Evolutionary conservation across 1,284 basidiomycete species (phyloP).

Genomic region (Phaffia rhodozyma): DNA sequence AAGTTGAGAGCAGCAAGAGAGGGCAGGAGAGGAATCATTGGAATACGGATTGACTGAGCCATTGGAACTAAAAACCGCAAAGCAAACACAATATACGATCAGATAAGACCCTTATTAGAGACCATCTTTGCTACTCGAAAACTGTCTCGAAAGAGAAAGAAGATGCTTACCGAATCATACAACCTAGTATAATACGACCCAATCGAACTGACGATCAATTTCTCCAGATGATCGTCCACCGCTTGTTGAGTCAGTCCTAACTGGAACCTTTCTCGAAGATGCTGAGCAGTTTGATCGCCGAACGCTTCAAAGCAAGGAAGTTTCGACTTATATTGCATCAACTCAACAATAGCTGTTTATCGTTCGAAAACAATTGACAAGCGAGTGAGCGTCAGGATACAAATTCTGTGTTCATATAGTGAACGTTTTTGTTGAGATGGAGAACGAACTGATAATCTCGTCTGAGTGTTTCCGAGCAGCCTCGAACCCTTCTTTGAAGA

Average conservation of each 20-base stretch:
- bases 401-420: constrained; percentile 3
- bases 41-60: not conserved
- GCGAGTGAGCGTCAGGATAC: not conserved
- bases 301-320: constrained; percentile 85
- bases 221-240: constrained; percentile 77
- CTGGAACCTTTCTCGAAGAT: constrained; percentile 86
- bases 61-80: constrained; percentile 1
- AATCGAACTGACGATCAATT: constrained; percentile 71
- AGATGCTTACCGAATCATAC: constrained; percentile 55
- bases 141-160: not conserved
- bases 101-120: not conserved
- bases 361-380: too few relatives aligned
- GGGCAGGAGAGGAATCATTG: not conserved
- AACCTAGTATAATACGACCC: constrained; percentile 86
- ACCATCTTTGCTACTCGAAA: too few relatives aligned
- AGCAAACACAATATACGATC: not conserved
- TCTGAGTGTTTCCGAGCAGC: constrained; percentile 93
- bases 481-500: constrained; percentile 90
- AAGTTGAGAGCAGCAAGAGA: too few relatives aligned
- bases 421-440: constrained; percentile 3
- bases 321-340: constrained; percentile 92
- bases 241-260: constrained; percentile 75
- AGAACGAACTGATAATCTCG: constrained; percentile 72
- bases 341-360: constrained; percentile 66
- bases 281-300: constrained; percentile 77